These are phyloP conservation scores for Populus tremula DNA, from an alignment of 345 rosid species.

Conservation along the genomic window DNA sequence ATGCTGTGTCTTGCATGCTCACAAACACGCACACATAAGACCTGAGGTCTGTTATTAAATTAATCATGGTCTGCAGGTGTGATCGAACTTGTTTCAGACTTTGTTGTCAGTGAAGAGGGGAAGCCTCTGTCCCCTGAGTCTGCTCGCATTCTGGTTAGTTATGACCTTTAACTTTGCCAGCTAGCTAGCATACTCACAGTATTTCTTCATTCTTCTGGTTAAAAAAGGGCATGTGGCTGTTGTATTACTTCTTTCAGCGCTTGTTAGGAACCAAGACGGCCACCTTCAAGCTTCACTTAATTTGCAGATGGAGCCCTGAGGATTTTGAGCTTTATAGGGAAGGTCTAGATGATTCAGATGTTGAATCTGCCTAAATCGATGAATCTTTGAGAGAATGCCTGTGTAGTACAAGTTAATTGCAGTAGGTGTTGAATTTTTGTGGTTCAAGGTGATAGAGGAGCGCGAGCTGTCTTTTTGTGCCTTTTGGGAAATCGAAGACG, in stretches of 20 bases:
- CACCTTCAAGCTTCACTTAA: constrained; percentile 70
- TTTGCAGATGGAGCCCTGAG: constrained; percentile 73
- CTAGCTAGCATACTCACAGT: neutral
- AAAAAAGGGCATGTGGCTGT: neutral
- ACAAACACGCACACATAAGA: neutral
- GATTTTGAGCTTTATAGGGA: constrained; percentile 72
- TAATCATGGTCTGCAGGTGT: constrained; percentile 50
- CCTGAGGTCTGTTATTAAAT: neutral
- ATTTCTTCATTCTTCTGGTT: neutral
- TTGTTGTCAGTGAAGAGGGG: constrained; percentile 90
- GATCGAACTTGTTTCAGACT: constrained; percentile 80
- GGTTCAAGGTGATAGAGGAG: neutral
- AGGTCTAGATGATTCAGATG: constrained; percentile 64
- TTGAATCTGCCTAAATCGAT: constrained; percentile 59
- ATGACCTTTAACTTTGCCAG: neutral
- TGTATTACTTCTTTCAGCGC: constrained; percentile 53
- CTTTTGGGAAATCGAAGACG: neutral
- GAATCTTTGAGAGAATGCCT: constrained; percentile 1
- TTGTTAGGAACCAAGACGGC: constrained; percentile 89
- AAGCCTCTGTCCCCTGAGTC: constrained; percentile 89
- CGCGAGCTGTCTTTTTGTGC: neutral
- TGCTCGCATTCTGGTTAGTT: constrained; percentile 75
- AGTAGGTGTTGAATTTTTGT: neutral
- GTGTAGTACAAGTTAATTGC: neutral
- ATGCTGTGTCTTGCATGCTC: neutral